phyloP scores from a whole-genome alignment of 805 yeast species.

The Diddensiella transvaalensis region DNA sequence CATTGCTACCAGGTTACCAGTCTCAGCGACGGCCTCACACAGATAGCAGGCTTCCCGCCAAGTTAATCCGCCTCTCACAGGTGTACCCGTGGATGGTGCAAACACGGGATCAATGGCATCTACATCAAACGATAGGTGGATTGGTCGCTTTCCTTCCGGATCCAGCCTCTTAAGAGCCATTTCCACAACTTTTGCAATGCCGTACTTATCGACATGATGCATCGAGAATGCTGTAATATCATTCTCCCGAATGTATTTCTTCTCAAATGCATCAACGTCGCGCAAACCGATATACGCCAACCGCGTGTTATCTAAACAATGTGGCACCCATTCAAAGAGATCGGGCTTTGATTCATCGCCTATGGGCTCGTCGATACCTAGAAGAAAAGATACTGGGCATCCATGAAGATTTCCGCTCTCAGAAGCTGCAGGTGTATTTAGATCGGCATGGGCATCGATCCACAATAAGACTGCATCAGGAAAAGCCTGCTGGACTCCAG shows the following conservation, averaged over 20 bases:
- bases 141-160: slow-evolving; percentile 68
- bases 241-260: slow-evolving; percentile 62
- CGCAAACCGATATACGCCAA: slow-evolving; percentile 92
- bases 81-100: slow-evolving; percentile 97
- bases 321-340: slow-evolving; percentile 73
- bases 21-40: slow-evolving; percentile 86
- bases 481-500: slow-evolving; percentile 71
- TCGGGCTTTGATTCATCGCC: slow-evolving; percentile 46
- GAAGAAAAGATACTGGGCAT: slow-evolving; percentile 86
- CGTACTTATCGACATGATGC: slow-evolving; percentile 94
- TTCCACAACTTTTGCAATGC: slow-evolving; percentile 85
- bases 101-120: slow-evolving; percentile 93
- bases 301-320: slow-evolving; percentile 58
- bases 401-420: slow-evolving; percentile 93
- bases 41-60: slow-evolving; percentile 90
- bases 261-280: slow-evolving; percentile 88
- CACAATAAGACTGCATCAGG: slow-evolving; percentile 90
- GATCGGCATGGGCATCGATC: slow-evolving; percentile 98
- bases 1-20: slow-evolving; percentile 82
- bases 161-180: slow-evolving; percentile 81
- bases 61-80: slow-evolving; percentile 94
- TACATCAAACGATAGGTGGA: slow-evolving; percentile 90
- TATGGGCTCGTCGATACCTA: slow-evolving; percentile 54
- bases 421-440: slow-evolving; percentile 81
- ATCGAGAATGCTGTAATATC: slow-evolving; percentile 84